Base-by-base conservation (phyloP, 805 yeast genomes). In the Teunomyces lycoperdinae region DNA sequence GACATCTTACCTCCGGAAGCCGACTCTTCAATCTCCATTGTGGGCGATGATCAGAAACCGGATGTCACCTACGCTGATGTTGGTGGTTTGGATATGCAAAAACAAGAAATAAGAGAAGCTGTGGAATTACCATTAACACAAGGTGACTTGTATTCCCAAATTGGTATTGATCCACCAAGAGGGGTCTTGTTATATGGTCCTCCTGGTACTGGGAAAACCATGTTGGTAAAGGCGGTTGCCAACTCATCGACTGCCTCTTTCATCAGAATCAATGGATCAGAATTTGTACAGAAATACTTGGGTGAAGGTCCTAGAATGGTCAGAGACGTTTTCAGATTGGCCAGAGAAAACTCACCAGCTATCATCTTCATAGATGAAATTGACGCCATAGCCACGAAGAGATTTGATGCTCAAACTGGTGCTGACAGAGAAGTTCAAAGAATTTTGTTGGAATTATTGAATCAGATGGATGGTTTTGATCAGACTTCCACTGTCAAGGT, bases 231-330 rank as follows among this genome's bases (percentile, higher is more conserved):
- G 70, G 99, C 99, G 0, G 99, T 94, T 42, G 99, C 99, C 9
- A 92, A 94, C 70, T 84, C 92, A 48, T 86, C 98, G 3, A 88
- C 96, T 1, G 99, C 99, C 2, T 79, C 97, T 4, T 94, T 94
- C 61, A 94, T 94, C 58, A 87, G 98, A 67, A 96, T 94, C 28
- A 94, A 89, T 58, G 99, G 99, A 52, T 92, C 98, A 1, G 99
- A 94, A 68, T 94, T 94, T 62, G 99, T 94, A 47, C 99, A 94
- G 67, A 94, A 94, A 70, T 94, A 94, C 68, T 79, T 94, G 47
- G 99, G 99, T 67, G 99, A 94, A 75, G 99, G 99, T 62, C 98
- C 99, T 51, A 82, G 99, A 74, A 94, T 94, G 98, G 99, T 94
- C 31, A 85, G 99, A 68, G 99, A 94, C 67, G 98, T 94, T 31